Evolutionary conservation across 2,329 filamentous ascomycete genomes (phyloP).

Genomic region (Alternaria ethzedia): DNA sequence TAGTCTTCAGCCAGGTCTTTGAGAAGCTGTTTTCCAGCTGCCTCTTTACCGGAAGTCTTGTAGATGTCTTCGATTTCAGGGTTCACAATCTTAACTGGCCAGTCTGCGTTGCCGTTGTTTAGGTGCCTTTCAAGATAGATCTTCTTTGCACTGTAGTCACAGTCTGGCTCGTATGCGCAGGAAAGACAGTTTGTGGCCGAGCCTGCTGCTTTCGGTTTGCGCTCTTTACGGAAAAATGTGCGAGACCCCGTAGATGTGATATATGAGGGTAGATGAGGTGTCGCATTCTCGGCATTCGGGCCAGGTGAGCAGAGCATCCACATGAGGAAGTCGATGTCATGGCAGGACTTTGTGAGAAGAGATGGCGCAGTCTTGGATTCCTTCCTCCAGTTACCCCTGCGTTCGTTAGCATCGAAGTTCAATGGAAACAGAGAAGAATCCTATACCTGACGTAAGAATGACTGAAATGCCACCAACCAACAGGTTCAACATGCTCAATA

Average conservation of each 20-base stretch:
- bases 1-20: conserved; percentile 62
- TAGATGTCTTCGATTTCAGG: conserved; percentile 87
- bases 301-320: conserved; percentile 86
- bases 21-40: conserved; percentile 60
- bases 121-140: conserved; percentile 79
- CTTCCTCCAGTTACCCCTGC: conserved; percentile 87
- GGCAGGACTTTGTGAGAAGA: conserved; percentile 91
- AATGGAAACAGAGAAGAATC: background rate
- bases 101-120: conserved; percentile 69
- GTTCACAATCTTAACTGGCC: conserved; percentile 89
- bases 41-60: conserved; percentile 51
- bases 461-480: conserved; percentile 94
- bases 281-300: conserved; percentile 44
- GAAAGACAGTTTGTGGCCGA: conserved; percentile 84
- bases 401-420: background rate
- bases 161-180: conserved; percentile 76
- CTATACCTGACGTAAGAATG: conserved; percentile 64
- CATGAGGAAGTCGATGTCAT: conserved; percentile 90
- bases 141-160: conserved; percentile 83
- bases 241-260: conserved; percentile 79
- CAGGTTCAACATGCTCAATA: conserved; percentile 89
- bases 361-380: conserved; percentile 78
- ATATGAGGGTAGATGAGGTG: conserved; percentile 74
- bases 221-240: conserved; percentile 75
- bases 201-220: conserved; percentile 79